phyloP scores from a whole-genome alignment of 164 flowering plant genomes.

The Sedum album region DNA sequence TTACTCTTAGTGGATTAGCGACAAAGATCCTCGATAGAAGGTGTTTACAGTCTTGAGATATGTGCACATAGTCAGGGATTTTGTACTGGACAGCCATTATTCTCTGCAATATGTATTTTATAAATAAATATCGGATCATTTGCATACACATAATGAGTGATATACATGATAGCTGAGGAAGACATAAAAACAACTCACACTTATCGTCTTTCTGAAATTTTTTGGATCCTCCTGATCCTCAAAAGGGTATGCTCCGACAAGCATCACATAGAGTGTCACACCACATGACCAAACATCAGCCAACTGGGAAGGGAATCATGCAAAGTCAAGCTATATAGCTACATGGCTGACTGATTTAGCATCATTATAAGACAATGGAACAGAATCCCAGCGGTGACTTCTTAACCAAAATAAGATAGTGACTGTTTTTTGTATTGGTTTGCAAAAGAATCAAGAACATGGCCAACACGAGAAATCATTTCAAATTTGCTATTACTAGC shows the following conservation, averaged over 20 bases:
- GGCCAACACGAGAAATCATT: not conserved
- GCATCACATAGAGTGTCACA: conserved; percentile 47
- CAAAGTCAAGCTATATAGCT: conserved; percentile 13
- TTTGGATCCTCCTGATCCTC: conserved; percentile 51
- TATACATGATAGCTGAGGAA: not conserved
- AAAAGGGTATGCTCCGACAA: conserved; percentile 54
- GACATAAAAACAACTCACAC: not conserved
- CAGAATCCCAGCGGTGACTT: not conserved
- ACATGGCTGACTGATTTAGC: not conserved
- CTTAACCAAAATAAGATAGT: not conserved
- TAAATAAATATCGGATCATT: not conserved
- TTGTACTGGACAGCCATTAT: too few relatives aligned
- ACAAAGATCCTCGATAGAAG: not conserved
- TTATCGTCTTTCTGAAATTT: conserved; percentile 34
- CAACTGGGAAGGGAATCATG: conserved; percentile 16
- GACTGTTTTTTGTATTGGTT: not conserved
- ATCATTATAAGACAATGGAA: not conserved
- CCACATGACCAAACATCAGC: conserved; percentile 62
- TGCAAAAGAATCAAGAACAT: too few relatives aligned
- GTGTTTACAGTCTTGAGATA: not conserved
- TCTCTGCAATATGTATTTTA: not conserved
- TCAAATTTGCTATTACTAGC: not conserved
- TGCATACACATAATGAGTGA: not conserved
- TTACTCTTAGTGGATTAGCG: not conserved
- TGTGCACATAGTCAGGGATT: not conserved